Conservation (phyloP, 768 basidiomycete species). For the Russula sp. region DNA sequence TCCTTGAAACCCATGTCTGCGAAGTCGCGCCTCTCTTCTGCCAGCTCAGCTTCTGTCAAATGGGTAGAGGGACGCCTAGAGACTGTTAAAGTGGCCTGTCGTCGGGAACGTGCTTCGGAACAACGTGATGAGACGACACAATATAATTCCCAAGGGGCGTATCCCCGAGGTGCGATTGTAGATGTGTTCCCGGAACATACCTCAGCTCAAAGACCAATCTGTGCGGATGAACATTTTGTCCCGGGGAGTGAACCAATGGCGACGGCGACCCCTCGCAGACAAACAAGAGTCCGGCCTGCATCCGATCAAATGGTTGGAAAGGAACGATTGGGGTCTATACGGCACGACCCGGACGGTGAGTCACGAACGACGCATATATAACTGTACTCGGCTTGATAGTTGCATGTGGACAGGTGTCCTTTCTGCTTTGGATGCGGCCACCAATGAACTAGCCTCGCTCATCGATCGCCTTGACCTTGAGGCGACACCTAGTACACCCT, state of each 20-base stretch:
- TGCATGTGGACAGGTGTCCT: conserved; percentile 40
- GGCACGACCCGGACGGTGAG: conserved; percentile 47
- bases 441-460: conserved; percentile 68
- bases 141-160: conserved; percentile 39
- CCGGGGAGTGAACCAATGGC: conserved; percentile 18
- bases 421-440: conserved; percentile 70
- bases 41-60: conserved; percentile 35
- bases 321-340: conserved; percentile 42
- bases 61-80: conserved; percentile 46
- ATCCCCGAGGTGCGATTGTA: conserved; percentile 45
- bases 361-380: background rate
- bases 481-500: conserved; percentile 57
- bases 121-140: conserved; percentile 40
- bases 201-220: conserved; percentile 23
- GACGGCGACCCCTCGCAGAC: conserved; percentile 35
- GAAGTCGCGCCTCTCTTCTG: conserved; percentile 34
- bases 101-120: conserved; percentile 25
- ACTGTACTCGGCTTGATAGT: background rate
- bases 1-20: conserved; percentile 44
- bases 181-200: conserved; percentile 47
- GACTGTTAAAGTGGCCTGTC: conserved; percentile 39
- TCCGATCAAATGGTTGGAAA: conserved; percentile 55
- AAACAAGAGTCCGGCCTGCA: conserved; percentile 45
- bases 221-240: conserved; percentile 43
- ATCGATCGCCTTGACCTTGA: conserved; percentile 78